A percentile compares a stretch with the other conserved stretches of the same genome.
phyloP scores from a whole-genome alignment of 306 rosid genomes.

The Malus domestica region ASM211411v1 NC_041802.1:3443501-3444000 shows the following conservation, averaged over 20 bases:
- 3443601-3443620: no score
- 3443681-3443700: no score
- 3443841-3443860: neutral
- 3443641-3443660: no score
- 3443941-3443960: neutral
- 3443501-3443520: no score
- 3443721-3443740: neutral
- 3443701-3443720: neutral
- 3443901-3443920: neutral
- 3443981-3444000: neutral
- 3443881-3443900: neutral
- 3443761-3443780: slow-evolving; percentile 7
- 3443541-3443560: no score
- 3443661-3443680: no score
- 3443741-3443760: neutral
- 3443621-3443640: no score
- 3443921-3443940: neutral
- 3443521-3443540: no score
- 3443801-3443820: neutral
- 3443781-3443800: slow-evolving; percentile 13
- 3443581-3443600: neutral
- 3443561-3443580: no score
- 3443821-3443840: slow-evolving; percentile 8
- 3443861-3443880: neutral
- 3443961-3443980: neutral